Conservation (phyloP, 768 basidiomycete genomes). For the Mycena sanguinolenta region DNA sequence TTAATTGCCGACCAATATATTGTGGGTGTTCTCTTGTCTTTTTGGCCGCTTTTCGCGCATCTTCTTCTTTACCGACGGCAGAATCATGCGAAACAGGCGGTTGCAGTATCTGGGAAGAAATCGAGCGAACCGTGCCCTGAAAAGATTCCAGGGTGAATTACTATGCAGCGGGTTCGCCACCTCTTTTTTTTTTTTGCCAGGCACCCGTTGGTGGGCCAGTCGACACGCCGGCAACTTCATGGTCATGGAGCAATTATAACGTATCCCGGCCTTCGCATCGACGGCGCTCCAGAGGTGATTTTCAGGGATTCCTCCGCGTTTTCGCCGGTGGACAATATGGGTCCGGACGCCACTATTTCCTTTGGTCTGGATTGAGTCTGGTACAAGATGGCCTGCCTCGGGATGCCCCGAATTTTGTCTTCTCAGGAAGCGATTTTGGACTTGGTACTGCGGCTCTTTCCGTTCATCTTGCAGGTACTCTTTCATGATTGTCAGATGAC, state of each 20-base stretch:
- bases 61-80: conserved; percentile 1
- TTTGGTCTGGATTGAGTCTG: conserved; percentile 5
- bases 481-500: background rate
- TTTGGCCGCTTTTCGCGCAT: background rate
- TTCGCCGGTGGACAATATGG: conserved; percentile 9
- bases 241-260: background rate
- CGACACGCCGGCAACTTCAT: background rate
- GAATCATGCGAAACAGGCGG: too few species aligned
- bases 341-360: background rate
- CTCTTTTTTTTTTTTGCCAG: background rate
- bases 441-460: background rate
- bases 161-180: too few species aligned
- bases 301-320: conserved; percentile 15
- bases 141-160: background rate
- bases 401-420: conserved; percentile 4
- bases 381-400: background rate
- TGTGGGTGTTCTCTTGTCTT: background rate
- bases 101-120: conserved; percentile 8
- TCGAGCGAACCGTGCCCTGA: background rate
- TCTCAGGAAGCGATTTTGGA: background rate
- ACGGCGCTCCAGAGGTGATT: background rate
- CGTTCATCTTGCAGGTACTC: background rate
- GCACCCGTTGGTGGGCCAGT: background rate
- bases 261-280: conserved; percentile 1
- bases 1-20: background rate